These are phyloP conservation scores for Psidium friedrichsthalianum DNA, from an alignment of 345 rosid species.

Conservation along the genomic window DNA sequence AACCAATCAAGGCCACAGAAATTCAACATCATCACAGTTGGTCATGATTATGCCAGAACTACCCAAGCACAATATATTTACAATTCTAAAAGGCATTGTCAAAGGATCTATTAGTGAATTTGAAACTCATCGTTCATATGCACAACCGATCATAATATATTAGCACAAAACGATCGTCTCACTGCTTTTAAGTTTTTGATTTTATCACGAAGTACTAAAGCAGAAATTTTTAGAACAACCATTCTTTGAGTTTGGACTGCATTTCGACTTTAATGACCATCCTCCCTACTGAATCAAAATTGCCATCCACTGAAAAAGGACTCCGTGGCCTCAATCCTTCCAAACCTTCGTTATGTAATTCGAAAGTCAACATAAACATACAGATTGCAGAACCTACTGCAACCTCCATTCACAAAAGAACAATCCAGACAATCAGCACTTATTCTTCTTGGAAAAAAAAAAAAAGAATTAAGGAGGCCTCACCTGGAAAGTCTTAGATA, in stretches of 20 bases:
- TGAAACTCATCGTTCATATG: neutral
- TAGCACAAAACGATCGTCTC: neutral
- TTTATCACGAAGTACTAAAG: neutral
- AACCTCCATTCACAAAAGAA: neutral
- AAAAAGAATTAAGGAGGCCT: conserved; percentile 1
- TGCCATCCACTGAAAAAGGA: neutral
- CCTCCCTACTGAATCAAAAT: neutral
- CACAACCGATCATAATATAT: neutral
- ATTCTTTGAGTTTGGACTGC: neutral
- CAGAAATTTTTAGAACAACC: neutral
- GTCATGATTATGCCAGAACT: neutral
- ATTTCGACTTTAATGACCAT: neutral
- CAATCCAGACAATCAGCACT: neutral
- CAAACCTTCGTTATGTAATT: neutral
- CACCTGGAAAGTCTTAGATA: conserved; percentile 96
- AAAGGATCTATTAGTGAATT: neutral
- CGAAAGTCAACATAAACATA: neutral
- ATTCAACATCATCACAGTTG: neutral
- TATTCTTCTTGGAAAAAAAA: conserved; percentile 1
- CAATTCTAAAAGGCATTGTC: neutral
- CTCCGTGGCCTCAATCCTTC: neutral
- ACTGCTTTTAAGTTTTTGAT: neutral
- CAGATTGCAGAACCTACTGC: neutral
- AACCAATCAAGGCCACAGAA: neutral
- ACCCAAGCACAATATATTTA: neutral